Base-by-base conservation (phyloP, 1,139 yeast genomes). In the Pichiaceae sp. region DNA sequence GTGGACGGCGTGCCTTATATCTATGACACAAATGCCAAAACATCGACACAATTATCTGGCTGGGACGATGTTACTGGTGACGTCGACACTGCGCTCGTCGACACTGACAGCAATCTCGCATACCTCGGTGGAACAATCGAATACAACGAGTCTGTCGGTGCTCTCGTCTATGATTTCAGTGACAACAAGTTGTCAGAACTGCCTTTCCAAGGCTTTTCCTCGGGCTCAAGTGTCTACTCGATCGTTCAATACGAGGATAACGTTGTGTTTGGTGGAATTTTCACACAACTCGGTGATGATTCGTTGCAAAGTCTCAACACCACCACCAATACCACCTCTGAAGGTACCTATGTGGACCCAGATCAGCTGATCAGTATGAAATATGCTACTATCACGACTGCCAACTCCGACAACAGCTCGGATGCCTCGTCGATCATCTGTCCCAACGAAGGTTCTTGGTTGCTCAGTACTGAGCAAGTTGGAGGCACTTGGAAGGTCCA, bases 51-150 rank as follows among this genome's bases (percentile, higher is more conserved):
- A 16, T 19, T 46, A 3, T 15, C 62, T 29, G 43, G 49, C 49
- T 44, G 57, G 68, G 33, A 44, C 16, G 18, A 42, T 5, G 59
- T 63, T 2, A 47, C 60, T 29, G 93, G 94, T 1, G 50, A 64
- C 0, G 74, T 82, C 4, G 61, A 59, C 17, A 62, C 84, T 0
- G 64, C 78, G 1, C 69, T 64, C 49, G 64, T 68, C 52, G 70
- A 72, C 49, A 49, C 63, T 2, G 72, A 70, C 41, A 58, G 62
- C 24, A 62, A 70, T 15, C 46, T 72, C 19, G 68, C 87, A 0
- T 87, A 84, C 52, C 69, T 85, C 37, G 98, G 97, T 9, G 98
- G 98, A 20, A 66, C 74, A 42, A 75, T 91, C 49, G 57, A 68
- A 14, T 79, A 59, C 50, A 44, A 62, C 26, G 59, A 66, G 30